These are phyloP conservation scores for Penicillium nordicum DNA, from an alignment of 2,329 filamentous ascomycete genomes.

Conservation along the genomic window DNA sequence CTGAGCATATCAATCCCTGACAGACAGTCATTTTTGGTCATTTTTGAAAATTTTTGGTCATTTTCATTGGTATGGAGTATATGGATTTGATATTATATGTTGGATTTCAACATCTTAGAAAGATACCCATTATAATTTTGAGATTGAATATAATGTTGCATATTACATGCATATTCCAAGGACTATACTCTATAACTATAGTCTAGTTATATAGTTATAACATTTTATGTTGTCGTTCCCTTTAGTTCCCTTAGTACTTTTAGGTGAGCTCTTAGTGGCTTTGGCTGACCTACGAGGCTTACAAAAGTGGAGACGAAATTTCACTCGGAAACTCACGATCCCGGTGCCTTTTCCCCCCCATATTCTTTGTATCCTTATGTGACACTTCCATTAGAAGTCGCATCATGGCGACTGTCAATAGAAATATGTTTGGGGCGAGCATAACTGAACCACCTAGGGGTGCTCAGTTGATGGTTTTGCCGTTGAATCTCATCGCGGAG, in stretches of 20 bases:
- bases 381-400: slow-evolving; percentile 27
- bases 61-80: too few species aligned
- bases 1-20: background rate
- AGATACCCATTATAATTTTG: too few species aligned
- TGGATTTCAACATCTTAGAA: too few species aligned
- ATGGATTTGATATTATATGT: too few species aligned
- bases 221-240: too few species aligned
- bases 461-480: slow-evolving; percentile 43
- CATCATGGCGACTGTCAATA: slow-evolving; percentile 43
- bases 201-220: too few species aligned
- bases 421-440: slow-evolving; percentile 42
- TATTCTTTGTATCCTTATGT: slow-evolving; percentile 12
- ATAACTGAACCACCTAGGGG: slow-evolving; percentile 31
- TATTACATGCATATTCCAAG: too few species aligned
- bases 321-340: slow-evolving; percentile 19
- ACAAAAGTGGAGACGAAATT: slow-evolving; percentile 13
- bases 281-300: background rate
- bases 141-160: too few species aligned
- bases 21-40: background rate
- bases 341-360: slow-evolving; percentile 17
- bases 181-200: too few species aligned
- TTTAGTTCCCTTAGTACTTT: too few species aligned
- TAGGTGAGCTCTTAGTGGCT: background rate
- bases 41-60: background rate
- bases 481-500: slow-evolving; percentile 56